A percentile compares a stretch with the other conserved stretches of the same genome.
These are phyloP conservation scores for Pichia sp. DNA, from an alignment of 1,139 yeast species.

Conservation along the genomic window DNA sequence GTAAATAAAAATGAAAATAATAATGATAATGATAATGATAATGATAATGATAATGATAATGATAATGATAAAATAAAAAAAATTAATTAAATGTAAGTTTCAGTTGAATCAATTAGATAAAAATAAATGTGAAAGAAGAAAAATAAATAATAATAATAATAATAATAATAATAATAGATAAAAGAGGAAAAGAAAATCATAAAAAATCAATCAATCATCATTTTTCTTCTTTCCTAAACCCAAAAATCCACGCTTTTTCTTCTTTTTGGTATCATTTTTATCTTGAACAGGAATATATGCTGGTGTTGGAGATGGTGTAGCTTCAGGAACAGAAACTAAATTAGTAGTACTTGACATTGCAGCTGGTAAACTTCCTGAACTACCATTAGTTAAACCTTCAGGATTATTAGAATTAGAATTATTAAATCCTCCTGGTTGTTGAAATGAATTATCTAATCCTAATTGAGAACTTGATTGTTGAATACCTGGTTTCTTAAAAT, in stretches of 20 bases:
- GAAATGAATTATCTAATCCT: slow-evolving; percentile 7
- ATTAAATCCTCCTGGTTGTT: slow-evolving; percentile 7
- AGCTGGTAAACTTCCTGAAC: slow-evolving; percentile 11
- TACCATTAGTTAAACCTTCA: slow-evolving; percentile 9
- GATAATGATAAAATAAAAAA: no score
- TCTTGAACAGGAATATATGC: slow-evolving; percentile 19
- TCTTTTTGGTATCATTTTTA: slow-evolving; percentile 14
- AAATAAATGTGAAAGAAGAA: background rate
- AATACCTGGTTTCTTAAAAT: slow-evolving; percentile 2
- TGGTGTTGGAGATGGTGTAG: slow-evolving; percentile 29
- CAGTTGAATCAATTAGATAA: background rate
- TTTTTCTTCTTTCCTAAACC: slow-evolving; percentile 20
- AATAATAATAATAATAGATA: background rate
- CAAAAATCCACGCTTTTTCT: slow-evolving; percentile 23
- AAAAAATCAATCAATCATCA: background rate
- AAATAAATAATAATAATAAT: background rate
- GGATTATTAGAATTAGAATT: slow-evolving; percentile 2
- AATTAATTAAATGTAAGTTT: no score
- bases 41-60: no score
- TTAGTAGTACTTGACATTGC: slow-evolving; percentile 10
- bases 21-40: no score
- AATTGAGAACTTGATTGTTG: slow-evolving; percentile 6
- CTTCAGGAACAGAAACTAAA: slow-evolving; percentile 28
- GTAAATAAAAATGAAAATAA: no score
- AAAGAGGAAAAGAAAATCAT: no score